phyloP scores from a whole-genome alignment of 2,329 filamentous ascomycete genomes.

The Ceratocystis colombiana region DNA sequence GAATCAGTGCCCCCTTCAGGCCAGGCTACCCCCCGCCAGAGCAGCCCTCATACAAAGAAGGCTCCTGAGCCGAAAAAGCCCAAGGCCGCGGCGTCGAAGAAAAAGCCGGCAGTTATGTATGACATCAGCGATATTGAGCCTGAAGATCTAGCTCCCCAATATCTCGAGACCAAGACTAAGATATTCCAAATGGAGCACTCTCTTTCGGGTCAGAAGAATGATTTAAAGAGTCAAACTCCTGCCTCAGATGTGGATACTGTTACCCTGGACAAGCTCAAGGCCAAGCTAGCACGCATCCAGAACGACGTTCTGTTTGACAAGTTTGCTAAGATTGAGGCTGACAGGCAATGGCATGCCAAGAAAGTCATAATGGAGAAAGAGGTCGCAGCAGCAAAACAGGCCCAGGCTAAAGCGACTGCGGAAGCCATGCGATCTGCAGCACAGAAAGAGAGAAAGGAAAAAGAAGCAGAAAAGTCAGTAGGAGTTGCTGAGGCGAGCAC shows the following conservation, averaged over 20 bases:
- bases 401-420: slow-evolving; percentile 29
- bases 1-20: slow-evolving; percentile 11
- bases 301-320: slow-evolving; percentile 67
- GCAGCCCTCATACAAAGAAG: slow-evolving; percentile 22
- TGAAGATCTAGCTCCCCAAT: slow-evolving; percentile 63
- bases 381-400: slow-evolving; percentile 42
- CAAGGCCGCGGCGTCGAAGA: slow-evolving; percentile 21
- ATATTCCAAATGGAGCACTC: slow-evolving; percentile 53
- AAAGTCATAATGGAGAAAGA: slow-evolving; percentile 53
- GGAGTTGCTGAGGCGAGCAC: slow-evolving; percentile 25
- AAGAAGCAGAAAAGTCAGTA: not conserved
- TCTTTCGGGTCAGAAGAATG: slow-evolving; percentile 31
- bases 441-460: not conserved
- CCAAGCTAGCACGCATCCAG: slow-evolving; percentile 67
- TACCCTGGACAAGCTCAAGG: slow-evolving; percentile 54
- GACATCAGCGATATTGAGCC: slow-evolving; percentile 60
- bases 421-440: slow-evolving; percentile 5
- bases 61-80: not conserved
- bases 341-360: slow-evolving; percentile 53
- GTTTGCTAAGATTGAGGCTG: slow-evolving; percentile 41
- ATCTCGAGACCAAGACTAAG: slow-evolving; percentile 61
- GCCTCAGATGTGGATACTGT: slow-evolving; percentile 33
- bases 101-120: slow-evolving; percentile 37
- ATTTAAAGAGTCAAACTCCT: slow-evolving; percentile 30
- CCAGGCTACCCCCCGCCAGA: slow-evolving; percentile 12